Conservation (phyloP, 2,329 filamentous ascomycete genomes). For the Fusarium piperis region DNA sequence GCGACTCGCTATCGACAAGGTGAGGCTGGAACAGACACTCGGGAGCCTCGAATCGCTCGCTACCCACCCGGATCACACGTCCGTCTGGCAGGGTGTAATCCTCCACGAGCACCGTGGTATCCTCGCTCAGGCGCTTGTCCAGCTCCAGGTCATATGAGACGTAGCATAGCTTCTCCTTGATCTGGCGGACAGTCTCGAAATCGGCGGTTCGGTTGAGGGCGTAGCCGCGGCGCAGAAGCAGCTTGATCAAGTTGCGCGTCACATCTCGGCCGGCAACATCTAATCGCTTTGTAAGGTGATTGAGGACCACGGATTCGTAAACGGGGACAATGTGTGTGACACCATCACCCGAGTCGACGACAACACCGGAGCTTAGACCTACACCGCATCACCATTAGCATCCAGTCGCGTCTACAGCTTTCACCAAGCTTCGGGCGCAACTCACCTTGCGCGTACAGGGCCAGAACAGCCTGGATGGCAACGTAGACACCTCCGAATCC, state of each 20-base stretch:
- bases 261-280: conserved; percentile 97
- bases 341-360: conserved; percentile 97
- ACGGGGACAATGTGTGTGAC: conserved; percentile 99
- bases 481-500: conserved; percentile 97
- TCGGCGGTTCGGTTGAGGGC: conserved; percentile 97
- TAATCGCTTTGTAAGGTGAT: conserved; percentile 92
- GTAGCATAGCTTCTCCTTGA: conserved; percentile 99
- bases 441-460: conserved; percentile 93
- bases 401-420: not conserved
- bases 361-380: conserved; percentile 93
- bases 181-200: conserved; percentile 98
- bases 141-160: conserved; percentile 98
- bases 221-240: conserved; percentile 92
- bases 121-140: conserved; percentile 94
- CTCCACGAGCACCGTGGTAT: conserved; percentile 96
- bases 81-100: conserved; percentile 97
- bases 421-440: not conserved
- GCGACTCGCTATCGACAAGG: conserved; percentile 96
- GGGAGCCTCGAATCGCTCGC: conserved; percentile 96
- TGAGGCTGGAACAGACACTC: conserved; percentile 99
- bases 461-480: conserved; percentile 95
- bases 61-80: conserved; percentile 93
- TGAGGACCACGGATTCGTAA: conserved; percentile 97
- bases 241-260: conserved; percentile 96
- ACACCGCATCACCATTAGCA: conserved; percentile 27